Conservation (phyloP, 345 rosid species). For the Toxicodendron radicans region DNA sequence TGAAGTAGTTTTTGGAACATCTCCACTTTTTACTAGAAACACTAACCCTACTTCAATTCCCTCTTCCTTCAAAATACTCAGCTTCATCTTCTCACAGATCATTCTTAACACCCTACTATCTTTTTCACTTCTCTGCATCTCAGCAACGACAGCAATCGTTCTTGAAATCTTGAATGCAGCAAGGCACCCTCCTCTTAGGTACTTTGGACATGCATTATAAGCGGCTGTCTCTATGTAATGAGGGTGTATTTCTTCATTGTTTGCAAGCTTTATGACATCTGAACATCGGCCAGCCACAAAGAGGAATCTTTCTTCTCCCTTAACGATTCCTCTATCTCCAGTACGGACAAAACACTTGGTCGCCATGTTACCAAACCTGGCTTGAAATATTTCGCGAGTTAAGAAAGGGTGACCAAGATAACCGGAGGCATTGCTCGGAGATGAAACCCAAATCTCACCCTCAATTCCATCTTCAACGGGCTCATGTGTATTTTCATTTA, state of each 20-base stretch:
- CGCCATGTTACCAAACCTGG: conserved; percentile 29
- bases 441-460: conserved; percentile 70
- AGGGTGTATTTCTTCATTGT: conserved; percentile 39
- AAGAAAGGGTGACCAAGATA: conserved; percentile 56
- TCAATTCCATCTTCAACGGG: conserved; percentile 50
- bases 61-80: conserved; percentile 34
- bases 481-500: conserved; percentile 44
- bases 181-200: conserved; percentile 54
- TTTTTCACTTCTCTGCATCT: conserved; percentile 40
- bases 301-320: conserved; percentile 50
- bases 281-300: conserved; percentile 54
- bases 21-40: conserved; percentile 43
- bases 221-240: conserved; percentile 58
- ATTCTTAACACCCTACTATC: conserved; percentile 23
- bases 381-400: conserved; percentile 45
- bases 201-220: conserved; percentile 31
- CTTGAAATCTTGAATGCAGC: conserved; percentile 42
- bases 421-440: conserved; percentile 63
- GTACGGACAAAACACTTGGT: conserved; percentile 42
- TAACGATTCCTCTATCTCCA: conserved; percentile 52
- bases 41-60: conserved; percentile 40
- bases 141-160: conserved; percentile 41
- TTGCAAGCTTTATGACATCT: conserved; percentile 39
- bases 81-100: conserved; percentile 40
- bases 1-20: conserved; percentile 58